Evolutionary conservation across 2,329 filamentous ascomycete species (phyloP), one percentile per base, ranked within the genome.

Genomic region (Paramyrothecium sp.): DNA sequence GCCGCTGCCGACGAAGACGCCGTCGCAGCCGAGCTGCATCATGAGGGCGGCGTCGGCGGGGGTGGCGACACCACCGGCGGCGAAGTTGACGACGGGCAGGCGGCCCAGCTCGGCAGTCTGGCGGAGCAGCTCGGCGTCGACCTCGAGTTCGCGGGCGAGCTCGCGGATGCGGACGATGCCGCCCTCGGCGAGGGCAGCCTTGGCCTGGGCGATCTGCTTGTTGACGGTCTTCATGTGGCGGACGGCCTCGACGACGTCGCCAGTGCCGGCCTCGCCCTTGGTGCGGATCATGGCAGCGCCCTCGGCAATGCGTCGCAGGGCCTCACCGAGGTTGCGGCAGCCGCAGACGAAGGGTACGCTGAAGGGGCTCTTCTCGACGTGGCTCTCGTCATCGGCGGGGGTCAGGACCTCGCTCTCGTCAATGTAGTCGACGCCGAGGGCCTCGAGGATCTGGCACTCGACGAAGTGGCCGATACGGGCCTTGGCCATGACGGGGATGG

Each of bases 21-120:
- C 95, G 70, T 99, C 95, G 71, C 95, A 98, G 59, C 95, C 95
- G 62, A 99, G 81, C 82, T 98, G 94, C 95, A 99, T 99, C 94
- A 99, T 78, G 59, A 99, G 81, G 2, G 95, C 95, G 1, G 95
- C 95, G 75, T 99, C 95, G 0, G 95, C 95, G 0, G 95, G 95
- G 1, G 95, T 99, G n/a, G 95, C 95, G n/a, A 99, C 90, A 57
- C 95, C 95, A n/a, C 95, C 95, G 3, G 95, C 95, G 0, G 95
- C 95, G 67, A 99, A 98, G 82, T 98, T 98, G 63, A 99, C 95
- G 1, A 98, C 94, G 2, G 95, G 95, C 55, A 99, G 81, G 53
- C 95, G 84, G 48, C 92, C 92, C 62, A 96, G 82, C 80, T 92
- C 87, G 1, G 92, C 94, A 0, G 91, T 94, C 81, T 97, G 87